Base-by-base conservation (phyloP, 2,329 filamentous ascomycete species). In the Scleromitrula shiraiana region DNA sequence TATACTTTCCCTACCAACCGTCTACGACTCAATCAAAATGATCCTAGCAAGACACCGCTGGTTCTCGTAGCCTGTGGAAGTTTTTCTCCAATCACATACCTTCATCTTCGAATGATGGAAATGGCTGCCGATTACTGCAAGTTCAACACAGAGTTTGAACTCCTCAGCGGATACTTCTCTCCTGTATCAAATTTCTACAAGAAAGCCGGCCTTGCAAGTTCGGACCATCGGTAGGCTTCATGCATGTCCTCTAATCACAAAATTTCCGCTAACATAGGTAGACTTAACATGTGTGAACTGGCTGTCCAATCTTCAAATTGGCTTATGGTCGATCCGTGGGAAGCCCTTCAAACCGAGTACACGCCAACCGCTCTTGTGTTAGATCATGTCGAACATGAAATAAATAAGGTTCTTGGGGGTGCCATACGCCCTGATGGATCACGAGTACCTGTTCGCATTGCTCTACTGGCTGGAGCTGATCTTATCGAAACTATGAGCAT, bases 301-400 rank as follows among this genome's bases (percentile, higher is more conserved):
- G 89, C 88, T 7, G 82, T 88, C 20, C 76, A 85, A 57, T 82
- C 85, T 43, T 82, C 83, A 42, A 80, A 80, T 58, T 89, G 85
- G 82, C 73, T 94, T 51, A 88, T 88, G 80, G 86, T 93, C 38
- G 88, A 95, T 64, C 81, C 85, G 0, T 94, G 86, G 83, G 90
- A 95, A 72, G 85, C 88, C n/a, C 72, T 85, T 59, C 82, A 94
- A 68, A 78, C 83, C 61, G 76, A 85, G 56, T 97, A 95, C 64
- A 83, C 88, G 53, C 88, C 89, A 14, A 97, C 91, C 1, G 91
- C 90, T 32, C 78, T 85, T 58, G 90, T 95, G 33, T 73, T 96
- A 41, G 88, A 95, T 62, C 91, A 96, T 67, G 93, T 96, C 59
- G 82, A 94, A 56, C 71, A 91, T 62, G 88, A 96, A 65, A 87